Evolutionary conservation across 495 filamentous ascomycete species (phyloP).

Genomic region (Monascus purpureus): DNA sequence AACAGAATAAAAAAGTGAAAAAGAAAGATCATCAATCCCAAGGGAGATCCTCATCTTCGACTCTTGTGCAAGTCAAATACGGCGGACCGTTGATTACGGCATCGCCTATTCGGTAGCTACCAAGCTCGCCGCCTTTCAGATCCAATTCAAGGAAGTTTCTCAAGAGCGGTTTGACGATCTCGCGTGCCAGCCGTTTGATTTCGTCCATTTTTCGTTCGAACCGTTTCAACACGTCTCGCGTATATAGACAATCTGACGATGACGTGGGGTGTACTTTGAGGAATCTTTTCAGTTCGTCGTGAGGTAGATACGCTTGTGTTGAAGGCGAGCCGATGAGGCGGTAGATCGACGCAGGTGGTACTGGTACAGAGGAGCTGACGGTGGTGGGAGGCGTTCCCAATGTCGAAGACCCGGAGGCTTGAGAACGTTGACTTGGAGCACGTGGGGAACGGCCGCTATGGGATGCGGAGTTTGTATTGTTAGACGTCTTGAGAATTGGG

Average conservation of each 20-base stretch:
- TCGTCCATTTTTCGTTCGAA: slow-evolving; percentile 83
- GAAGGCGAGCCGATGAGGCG: slow-evolving; percentile 49
- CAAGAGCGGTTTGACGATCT: slow-evolving; percentile 77
- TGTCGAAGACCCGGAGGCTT: slow-evolving; percentile 2
- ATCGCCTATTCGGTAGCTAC: slow-evolving; percentile 18
- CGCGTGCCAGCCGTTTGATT: slow-evolving; percentile 65
- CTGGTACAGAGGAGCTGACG: slow-evolving; percentile 8
- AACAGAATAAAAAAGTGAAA: slow-evolving; percentile 1
- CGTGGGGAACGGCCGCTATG: too few species aligned
- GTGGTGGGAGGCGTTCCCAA: slow-evolving; percentile 2
- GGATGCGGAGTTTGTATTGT: slow-evolving; percentile 6
- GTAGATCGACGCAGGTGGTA: slow-evolving; percentile 50
- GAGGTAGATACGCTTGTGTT: slow-evolving; percentile 50
- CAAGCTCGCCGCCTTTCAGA: slow-evolving; percentile 29
- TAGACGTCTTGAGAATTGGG: slow-evolving; percentile 29
- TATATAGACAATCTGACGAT: slow-evolving; percentile 46
- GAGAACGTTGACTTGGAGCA: slow-evolving; percentile 4
- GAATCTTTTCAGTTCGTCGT: slow-evolving; percentile 81
- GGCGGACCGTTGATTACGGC: slow-evolving; percentile 27
- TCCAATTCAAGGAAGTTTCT: slow-evolving; percentile 70
- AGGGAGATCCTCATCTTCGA: slow-evolving; percentile 67
- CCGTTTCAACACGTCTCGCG: slow-evolving; percentile 58
- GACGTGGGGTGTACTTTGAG: slow-evolving; percentile 48
- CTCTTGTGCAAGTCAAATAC: slow-evolving; percentile 69
- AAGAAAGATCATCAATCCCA: slow-evolving; percentile 46